Conservation (phyloP, 1,284 basidiomycete species). For the Earliella scabrosa region DNA sequence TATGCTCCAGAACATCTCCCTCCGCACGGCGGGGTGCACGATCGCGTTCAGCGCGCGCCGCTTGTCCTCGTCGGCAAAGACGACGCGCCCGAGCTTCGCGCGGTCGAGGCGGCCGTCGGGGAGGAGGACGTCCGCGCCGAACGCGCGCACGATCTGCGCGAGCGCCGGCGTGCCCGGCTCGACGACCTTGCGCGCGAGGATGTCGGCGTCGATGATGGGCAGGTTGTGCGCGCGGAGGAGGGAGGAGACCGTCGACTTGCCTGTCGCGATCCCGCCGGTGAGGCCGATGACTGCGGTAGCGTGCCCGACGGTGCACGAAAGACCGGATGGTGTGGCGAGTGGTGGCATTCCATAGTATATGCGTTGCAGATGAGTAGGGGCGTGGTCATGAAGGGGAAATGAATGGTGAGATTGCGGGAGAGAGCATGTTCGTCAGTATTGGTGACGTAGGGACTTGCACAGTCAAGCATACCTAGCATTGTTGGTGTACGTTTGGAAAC, state of each 20-base stretch:
- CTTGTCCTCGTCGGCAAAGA: conserved; percentile 81
- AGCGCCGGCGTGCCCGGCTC: conserved; percentile 84
- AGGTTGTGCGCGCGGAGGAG: conserved; percentile 70
- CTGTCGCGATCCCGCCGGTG: conserved; percentile 96
- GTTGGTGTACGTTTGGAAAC: neutral
- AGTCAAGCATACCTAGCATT: conserved; percentile 19
- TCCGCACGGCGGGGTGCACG: conserved; percentile 88
- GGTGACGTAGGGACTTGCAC: neutral
- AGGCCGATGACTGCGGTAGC: conserved; percentile 81
- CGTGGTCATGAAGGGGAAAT: no score
- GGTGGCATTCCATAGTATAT: no score
- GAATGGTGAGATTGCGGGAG: no score
- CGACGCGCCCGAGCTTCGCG: conserved; percentile 81
- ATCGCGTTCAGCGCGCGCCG: conserved; percentile 83
- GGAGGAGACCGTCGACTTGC: conserved; percentile 91
- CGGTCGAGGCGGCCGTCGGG: conserved; percentile 81
- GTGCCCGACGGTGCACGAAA: neutral
- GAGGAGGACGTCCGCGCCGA: conserved; percentile 73
- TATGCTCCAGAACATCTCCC: conserved; percentile 75
- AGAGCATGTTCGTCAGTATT: neutral
- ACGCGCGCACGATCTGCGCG: conserved; percentile 66
- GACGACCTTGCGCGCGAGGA: conserved; percentile 89
- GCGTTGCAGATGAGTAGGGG: no score
- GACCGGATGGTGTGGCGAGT: neutral
- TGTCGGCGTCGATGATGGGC: conserved; percentile 91